These are phyloP conservation scores for Plasmopara muralis DNA, from an alignment of 352 stramenopile species.

Conservation along the genomic window DNA sequence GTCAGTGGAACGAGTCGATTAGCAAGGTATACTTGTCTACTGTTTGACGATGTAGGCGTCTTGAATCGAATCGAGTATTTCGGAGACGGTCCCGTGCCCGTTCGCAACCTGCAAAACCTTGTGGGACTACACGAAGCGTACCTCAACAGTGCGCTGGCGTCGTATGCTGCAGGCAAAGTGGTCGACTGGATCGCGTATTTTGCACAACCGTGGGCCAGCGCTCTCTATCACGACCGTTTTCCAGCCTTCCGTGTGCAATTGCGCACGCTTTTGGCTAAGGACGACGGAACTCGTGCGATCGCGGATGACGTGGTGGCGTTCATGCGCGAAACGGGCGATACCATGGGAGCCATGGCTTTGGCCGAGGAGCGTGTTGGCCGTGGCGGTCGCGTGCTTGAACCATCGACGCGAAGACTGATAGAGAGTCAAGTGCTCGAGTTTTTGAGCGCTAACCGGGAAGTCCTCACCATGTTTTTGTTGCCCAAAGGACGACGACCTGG, in stretches of 20 bases:
- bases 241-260: slow-evolving; percentile 60
- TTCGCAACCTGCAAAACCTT: slow-evolving; percentile 62
- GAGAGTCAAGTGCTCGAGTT: slow-evolving; percentile 77
- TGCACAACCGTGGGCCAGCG: slow-evolving; percentile 60
- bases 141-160: slow-evolving; percentile 74
- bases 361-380: slow-evolving; percentile 60
- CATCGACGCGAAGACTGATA: slow-evolving; percentile 67
- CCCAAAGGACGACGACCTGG: slow-evolving; percentile 25
- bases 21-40: slow-evolving; percentile 53
- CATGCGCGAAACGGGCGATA: slow-evolving; percentile 54
- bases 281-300: slow-evolving; percentile 58
- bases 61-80: slow-evolving; percentile 69
- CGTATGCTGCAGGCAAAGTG: slow-evolving; percentile 62
- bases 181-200: slow-evolving; percentile 85
- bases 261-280: slow-evolving; percentile 50
- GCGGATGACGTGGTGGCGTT: slow-evolving; percentile 57
- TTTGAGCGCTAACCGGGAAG: slow-evolving; percentile 61
- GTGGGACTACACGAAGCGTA: slow-evolving; percentile 83
- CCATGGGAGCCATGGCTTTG: slow-evolving; percentile 52
- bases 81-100: slow-evolving; percentile 43
- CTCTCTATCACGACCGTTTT: slow-evolving; percentile 77
- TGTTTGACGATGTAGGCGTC: slow-evolving; percentile 75
- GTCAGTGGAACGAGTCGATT: slow-evolving; percentile 7
- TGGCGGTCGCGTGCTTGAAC: slow-evolving; percentile 45
- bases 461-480: slow-evolving; percentile 79